These are phyloP conservation scores for Senna tora DNA, from an alignment of 306 rosid species.

Conservation along the genomic window DNA sequence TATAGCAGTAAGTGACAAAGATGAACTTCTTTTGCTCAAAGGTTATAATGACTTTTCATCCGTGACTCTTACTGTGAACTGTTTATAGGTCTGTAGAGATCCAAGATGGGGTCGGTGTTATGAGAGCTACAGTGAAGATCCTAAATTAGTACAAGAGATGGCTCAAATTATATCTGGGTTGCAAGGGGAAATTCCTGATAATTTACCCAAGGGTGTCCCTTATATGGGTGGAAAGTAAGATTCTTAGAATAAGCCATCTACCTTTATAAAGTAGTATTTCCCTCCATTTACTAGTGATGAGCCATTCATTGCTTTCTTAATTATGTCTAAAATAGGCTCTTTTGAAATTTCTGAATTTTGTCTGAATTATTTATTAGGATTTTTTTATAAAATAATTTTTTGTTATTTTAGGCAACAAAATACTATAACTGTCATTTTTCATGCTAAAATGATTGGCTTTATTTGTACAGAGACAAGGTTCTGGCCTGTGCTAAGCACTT, in stretches of 20 bases:
- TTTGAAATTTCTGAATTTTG: no score
- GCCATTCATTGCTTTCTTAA: background rate
- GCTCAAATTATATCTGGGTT: slow-evolving; percentile 41
- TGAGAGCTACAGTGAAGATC: slow-evolving; percentile 54
- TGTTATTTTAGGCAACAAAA: background rate
- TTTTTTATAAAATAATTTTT: background rate
- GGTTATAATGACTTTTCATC: background rate
- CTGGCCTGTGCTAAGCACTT: slow-evolving; percentile 30
- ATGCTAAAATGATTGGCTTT: background rate
- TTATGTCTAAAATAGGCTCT: no score
- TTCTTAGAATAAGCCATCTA: background rate
- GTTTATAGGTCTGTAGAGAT: slow-evolving; percentile 48
- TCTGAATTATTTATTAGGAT: no score
- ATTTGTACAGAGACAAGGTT: slow-evolving; percentile 27
- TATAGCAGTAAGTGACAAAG: slow-evolving; percentile 40
- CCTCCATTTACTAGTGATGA: background rate
- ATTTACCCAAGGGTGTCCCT: slow-evolving; percentile 43
- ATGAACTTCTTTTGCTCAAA: background rate
- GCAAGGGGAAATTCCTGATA: slow-evolving; percentile 45
- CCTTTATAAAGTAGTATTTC: background rate
- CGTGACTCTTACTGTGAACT: background rate
- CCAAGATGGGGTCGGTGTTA: slow-evolving; percentile 53
- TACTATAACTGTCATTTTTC: background rate
- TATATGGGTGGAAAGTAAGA: slow-evolving; percentile 47
- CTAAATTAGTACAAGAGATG: slow-evolving; percentile 44